phyloP scores from a whole-genome alignment of 306 rosid species.

The Pyrus communis region DNA sequence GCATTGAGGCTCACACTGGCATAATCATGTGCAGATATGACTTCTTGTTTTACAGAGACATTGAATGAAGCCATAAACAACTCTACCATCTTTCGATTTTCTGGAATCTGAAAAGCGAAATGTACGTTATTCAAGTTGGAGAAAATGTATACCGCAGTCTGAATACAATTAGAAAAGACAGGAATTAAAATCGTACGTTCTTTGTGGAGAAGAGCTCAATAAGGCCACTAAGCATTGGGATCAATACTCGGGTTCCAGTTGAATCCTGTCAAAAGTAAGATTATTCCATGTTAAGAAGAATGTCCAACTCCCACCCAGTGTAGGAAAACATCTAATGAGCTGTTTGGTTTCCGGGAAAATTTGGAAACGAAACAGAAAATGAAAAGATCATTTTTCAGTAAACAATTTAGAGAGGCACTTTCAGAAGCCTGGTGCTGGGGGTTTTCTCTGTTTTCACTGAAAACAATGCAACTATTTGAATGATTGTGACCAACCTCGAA shows the following conservation, averaged over 20 bases:
- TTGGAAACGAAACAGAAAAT: no score
- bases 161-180: background rate
- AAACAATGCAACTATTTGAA: background rate
- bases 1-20: slow-evolving; percentile 17
- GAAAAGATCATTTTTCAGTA: no score
- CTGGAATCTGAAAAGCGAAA: slow-evolving; percentile 47
- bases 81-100: slow-evolving; percentile 42
- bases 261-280: slow-evolving; percentile 35
- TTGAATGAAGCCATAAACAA: slow-evolving; percentile 36
- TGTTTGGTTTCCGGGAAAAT: no score
- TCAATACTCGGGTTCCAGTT: slow-evolving; percentile 57
- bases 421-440: background rate
- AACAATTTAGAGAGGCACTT: background rate
- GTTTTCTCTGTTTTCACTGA: background rate
- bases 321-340: no score
- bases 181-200: slow-evolving; percentile 30
- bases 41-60: slow-evolving; percentile 36
- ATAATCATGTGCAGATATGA: slow-evolving; percentile 16
- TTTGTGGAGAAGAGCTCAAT: slow-evolving; percentile 61
- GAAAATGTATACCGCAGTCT: background rate
- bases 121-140: background rate
- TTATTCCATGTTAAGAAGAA: background rate
- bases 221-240: slow-evolving; percentile 65
- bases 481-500: background rate
- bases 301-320: background rate